phyloP scores from a whole-genome alignment of 2,329 filamentous ascomycete genomes.

The Claviceps digitariae region DNA sequence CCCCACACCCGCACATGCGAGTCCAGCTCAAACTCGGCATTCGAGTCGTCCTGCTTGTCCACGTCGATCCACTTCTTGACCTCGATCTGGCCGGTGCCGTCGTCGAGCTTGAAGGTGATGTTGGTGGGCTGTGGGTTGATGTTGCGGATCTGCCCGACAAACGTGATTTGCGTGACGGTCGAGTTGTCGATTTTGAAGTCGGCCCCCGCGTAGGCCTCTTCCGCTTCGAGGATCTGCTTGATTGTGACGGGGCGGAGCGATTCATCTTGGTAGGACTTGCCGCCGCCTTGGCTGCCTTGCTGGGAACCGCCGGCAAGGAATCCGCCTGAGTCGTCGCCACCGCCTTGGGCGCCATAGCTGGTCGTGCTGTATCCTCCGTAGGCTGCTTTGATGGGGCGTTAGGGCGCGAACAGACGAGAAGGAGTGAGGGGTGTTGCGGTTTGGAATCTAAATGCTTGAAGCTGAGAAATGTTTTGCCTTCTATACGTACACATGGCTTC shows the following conservation, averaged over 20 bases:
- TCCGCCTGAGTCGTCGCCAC: conserved; percentile 47
- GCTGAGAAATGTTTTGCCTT: no score
- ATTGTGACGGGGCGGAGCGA: conserved; percentile 88
- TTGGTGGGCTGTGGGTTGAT: conserved; percentile 81
- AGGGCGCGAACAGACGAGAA: not conserved
- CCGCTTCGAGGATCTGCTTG: conserved; percentile 80
- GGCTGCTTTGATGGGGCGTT: conserved; percentile 24
- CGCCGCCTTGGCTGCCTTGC: conserved; percentile 38
- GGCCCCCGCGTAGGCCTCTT: conserved; percentile 56
- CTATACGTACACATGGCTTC: not conserved
- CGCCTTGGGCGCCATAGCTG: conserved; percentile 39
- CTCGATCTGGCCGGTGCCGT: conserved; percentile 86
- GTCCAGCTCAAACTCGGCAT: conserved; percentile 50
- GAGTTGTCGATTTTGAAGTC: conserved; percentile 74
- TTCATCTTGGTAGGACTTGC: conserved; percentile 58
- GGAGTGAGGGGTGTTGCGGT: no score
- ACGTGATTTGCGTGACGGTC: conserved; percentile 57
- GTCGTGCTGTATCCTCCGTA: conserved; percentile 35
- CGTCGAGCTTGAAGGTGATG: conserved; percentile 84
- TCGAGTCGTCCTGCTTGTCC: conserved; percentile 35
- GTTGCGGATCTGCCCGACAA: conserved; percentile 82
- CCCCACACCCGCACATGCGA: conserved; percentile 80
- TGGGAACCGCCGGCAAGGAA: conserved; percentile 48
- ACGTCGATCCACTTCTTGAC: conserved; percentile 76
- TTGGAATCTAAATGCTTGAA: no score